Evolutionary conservation across 306 rosid genomes (phyloP), one percentile per base, ranked within the genome.

Genomic region (Vigna hirtella): DNA sequence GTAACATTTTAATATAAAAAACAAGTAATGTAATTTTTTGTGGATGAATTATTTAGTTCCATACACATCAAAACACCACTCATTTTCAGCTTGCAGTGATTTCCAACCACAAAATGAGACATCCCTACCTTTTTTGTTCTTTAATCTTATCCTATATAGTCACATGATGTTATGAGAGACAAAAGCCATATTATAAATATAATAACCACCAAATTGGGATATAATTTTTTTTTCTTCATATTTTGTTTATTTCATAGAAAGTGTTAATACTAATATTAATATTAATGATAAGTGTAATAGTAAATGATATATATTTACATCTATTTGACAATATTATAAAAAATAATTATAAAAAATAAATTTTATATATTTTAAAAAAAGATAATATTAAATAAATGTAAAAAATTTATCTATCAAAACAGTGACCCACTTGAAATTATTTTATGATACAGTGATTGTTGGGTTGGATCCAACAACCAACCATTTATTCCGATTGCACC

Each of bases 391-490:
- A 26, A 26, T 26, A 26, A 26, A 26, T 26, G 28, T 26, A 2
- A 26, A 26, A 26, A 2, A 26, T 2, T 26, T 26, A 26, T 26
- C 28, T 26, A 26, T 26, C 28, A 2, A 24, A 26, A 26, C 28
- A 26, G 28, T 26, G 28, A 2, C 28, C 28, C 28, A 26, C 28
- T 30, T 30, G 32, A 30, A 30, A 30, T 30, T 30, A 30, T 30
- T 30, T 30, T 30, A 30, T 30, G 32, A 30, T 30, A 0, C 32
- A 30, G 4, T 30, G 48, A 34, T 61, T 49, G 73, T 48, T 63
- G 83, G 79, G 83, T 85, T 85, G 88, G 86, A 85, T 85, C 84
- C 86, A 79, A 53, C 53, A 51, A 68, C 47, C 76, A 17, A 26
- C 58, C 42, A 71, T 26, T 26, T 26, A 26, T 72, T 76, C 77